Evolutionary conservation across 257 asterid genomes (phyloP).

Genomic region (Capsicum chinense): DNA sequence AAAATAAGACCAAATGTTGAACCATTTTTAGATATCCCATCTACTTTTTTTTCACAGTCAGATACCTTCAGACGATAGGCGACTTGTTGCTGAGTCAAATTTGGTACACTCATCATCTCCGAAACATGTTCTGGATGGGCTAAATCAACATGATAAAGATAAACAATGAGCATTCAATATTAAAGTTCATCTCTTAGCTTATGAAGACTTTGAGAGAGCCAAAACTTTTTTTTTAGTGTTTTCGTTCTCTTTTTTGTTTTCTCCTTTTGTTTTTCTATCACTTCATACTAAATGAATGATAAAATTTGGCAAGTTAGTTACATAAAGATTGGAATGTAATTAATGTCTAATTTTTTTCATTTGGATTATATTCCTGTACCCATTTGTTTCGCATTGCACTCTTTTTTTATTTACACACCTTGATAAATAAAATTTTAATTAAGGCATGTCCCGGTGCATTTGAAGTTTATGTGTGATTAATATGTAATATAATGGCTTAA

Average conservation of each 20-base stretch:
- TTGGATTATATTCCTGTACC: too few relatives aligned
- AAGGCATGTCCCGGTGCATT: too few relatives aligned
- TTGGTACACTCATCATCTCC: slow-evolving; percentile 3
- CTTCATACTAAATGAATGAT: background rate
- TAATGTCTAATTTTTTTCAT: too few relatives aligned
- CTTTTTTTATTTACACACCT: too few relatives aligned
- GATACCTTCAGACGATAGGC: slow-evolving; percentile 8
- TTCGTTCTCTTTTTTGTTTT: background rate
- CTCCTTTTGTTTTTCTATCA: background rate
- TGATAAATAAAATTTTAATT: too few relatives aligned
- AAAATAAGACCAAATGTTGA: background rate
- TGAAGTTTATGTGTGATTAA: too few relatives aligned
- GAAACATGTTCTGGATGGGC: background rate
- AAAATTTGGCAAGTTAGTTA: background rate
- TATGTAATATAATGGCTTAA: too few relatives aligned
- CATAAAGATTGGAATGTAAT: background rate
- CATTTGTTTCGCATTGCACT: too few relatives aligned
- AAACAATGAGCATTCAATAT: background rate
- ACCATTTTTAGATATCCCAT: background rate
- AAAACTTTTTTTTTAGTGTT: too few relatives aligned
- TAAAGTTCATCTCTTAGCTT: background rate
- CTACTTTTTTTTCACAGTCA: background rate
- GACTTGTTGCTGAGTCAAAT: background rate
- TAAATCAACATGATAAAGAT: background rate
- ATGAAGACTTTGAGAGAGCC: background rate